Evolutionary conservation across 352 stramenopile genomes (phyloP), one percentile per base, ranked within the genome.

Genomic region (Blastocystis sp.): DNA sequence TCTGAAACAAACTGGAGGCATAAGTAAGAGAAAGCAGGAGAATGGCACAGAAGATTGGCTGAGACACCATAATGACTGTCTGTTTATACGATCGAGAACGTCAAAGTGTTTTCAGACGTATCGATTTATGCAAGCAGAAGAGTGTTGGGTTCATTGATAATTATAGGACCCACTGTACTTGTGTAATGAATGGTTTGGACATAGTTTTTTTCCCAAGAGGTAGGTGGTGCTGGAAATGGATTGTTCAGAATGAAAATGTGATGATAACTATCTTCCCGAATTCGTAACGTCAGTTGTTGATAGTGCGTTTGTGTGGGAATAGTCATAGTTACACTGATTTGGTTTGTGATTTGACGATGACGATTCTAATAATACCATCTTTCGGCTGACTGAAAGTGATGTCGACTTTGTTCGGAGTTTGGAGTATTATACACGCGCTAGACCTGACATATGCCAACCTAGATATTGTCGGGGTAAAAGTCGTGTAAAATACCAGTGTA

Each of bases 261-360:
- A 83, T 83, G 71, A 83, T 66, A 83, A 83, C 49, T 83, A 65
- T 66, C 51, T 67, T 83, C 71, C 46, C 51, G 56, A 74, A 63
- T n/a, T 51, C 27, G 46, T 56, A 65, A 39, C 16, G 51, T 83
- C 71, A 83, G 71, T 83, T 65, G 29, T 63, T 83, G 71, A 83
- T 42, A 42, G 58, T 29, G 71, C 71, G 27, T 63, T 83, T 65
- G 71, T 83, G 71, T 65, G 51, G 71, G 71, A 32, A 51, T 52
- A 56, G 71, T 83, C 71, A 83, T 83, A 83, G 71, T 83, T 83
- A 83, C 71, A 83, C 71, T 83, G 71, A 83, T 66, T 49, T 42
- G 16, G 19, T 52, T 16, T 83, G 71, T 67, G 11, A 27, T 37
- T 77, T 29, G 54, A 77, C 71, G n/a, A 46, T 83, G 71, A 83